A percentile compares a stretch with the other conserved stretches of the same genome.
Evolutionary conservation across 345 rosid genomes (phyloP).

Genomic region (Turnera subulata): DNA sequence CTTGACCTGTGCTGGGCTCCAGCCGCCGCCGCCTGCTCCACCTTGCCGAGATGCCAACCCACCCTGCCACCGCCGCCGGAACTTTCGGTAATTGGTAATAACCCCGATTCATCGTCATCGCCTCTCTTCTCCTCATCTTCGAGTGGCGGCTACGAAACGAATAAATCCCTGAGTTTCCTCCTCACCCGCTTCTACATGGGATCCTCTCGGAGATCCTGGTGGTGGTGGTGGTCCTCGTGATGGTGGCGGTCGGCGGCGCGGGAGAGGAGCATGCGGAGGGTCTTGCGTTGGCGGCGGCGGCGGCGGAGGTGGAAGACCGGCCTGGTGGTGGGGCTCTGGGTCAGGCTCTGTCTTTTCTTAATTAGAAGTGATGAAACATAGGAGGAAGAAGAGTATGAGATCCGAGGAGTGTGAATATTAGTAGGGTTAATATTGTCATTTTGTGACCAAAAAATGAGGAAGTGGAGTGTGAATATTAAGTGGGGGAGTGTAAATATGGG

Average conservation of each 20-base stretch:
- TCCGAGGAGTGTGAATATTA: too few species aligned
- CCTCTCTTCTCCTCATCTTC: constrained; percentile 32
- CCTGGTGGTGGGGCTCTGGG: constrained; percentile 72
- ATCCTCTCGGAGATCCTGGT: constrained; percentile 28
- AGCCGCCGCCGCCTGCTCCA: constrained; percentile 31
- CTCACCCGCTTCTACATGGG: constrained; percentile 39
- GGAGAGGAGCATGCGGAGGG: constrained; percentile 80
- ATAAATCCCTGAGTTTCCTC: constrained; percentile 66
- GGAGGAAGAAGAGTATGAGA: background rate
- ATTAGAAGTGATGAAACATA: too few species aligned
- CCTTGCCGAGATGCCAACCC: constrained; percentile 31
- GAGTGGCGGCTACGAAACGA: constrained; percentile 71
- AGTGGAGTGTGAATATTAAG: too few species aligned
- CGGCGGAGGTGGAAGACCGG: constrained; percentile 88
- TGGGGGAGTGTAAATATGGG: too few species aligned
- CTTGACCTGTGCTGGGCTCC: too few species aligned
- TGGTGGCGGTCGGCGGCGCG: constrained; percentile 39
- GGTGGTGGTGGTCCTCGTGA: constrained; percentile 30
- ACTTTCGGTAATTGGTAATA: constrained; percentile 23
- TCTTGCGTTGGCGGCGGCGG: constrained; percentile 53
- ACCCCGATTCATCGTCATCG: constrained; percentile 25
- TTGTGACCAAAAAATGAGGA: too few species aligned
- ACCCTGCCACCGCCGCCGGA: constrained; percentile 13
- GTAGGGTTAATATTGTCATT: too few species aligned
- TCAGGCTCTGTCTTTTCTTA: too few species aligned